Conservation (phyloP, 1,284 basidiomycete species). For the Pseudozyma tsukubaensis region DNA sequence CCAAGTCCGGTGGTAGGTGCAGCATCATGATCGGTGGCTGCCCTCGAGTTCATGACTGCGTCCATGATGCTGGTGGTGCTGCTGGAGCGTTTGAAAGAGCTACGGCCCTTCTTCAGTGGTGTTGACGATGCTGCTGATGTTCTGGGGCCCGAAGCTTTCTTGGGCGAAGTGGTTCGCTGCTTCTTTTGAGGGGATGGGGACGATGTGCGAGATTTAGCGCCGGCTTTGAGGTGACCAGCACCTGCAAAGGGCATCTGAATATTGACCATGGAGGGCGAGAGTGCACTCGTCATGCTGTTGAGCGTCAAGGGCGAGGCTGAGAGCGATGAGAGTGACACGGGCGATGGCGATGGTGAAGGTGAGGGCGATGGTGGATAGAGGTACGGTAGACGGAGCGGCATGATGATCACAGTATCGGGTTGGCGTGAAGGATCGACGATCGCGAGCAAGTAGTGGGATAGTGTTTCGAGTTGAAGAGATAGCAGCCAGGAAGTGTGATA, state of each 20-base stretch:
- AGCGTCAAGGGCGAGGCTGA: conserved; percentile 2
- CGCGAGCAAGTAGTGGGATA: too few species aligned
- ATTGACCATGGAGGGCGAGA: conserved; percentile 50
- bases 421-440: background rate
- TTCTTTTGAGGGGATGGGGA: conserved; percentile 47
- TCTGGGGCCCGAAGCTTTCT: conserved; percentile 12
- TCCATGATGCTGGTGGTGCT: conserved; percentile 53
- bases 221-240: conserved; percentile 46
- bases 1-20: conserved; percentile 8
- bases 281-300: conserved; percentile 36
- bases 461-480: too few species aligned
- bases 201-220: conserved; percentile 22
- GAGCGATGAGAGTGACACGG: conserved; percentile 3
- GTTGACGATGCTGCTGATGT: conserved; percentile 11
- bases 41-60: conserved; percentile 47
- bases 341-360: conserved; percentile 18
- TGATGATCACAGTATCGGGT: conserved; percentile 15
- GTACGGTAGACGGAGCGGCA: conserved; percentile 12
- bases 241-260: conserved; percentile 41
- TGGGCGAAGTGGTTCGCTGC: conserved; percentile 32
- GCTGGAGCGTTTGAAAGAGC: conserved; percentile 35
- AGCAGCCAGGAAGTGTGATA: background rate
- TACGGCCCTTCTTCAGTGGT: conserved; percentile 13
- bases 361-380: conserved; percentile 32
- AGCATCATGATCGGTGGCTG: conserved; percentile 40